Conservation (phyloP, 768 basidiomycete genomes). For the Kwoniella pini region DNA sequence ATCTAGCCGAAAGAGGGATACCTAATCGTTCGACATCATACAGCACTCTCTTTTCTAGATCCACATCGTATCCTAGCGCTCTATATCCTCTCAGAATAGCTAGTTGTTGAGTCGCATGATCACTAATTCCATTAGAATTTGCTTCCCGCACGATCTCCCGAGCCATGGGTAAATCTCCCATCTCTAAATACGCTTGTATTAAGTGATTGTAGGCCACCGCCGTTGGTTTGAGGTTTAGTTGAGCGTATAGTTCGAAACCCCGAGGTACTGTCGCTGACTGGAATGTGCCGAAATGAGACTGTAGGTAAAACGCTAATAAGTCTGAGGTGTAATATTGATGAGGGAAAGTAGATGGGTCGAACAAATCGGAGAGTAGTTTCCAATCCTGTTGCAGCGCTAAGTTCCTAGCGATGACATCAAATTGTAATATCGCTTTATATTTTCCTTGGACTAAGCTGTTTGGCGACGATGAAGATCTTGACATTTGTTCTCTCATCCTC, state of each 20-base stretch:
- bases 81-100: slow-evolving; percentile 29
- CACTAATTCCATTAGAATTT: background rate
- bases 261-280: slow-evolving; percentile 16
- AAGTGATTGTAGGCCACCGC: slow-evolving; percentile 17
- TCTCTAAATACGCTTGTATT: slow-evolving; percentile 20
- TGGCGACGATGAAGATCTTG: background rate
- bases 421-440: background rate
- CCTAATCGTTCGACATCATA: slow-evolving; percentile 17
- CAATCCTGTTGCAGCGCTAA: slow-evolving; percentile 3
- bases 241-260: slow-evolving; percentile 13
- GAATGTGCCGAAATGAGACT: slow-evolving; percentile 14
- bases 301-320: slow-evolving; percentile 13
- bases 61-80: slow-evolving; percentile 19
- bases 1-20: slow-evolving; percentile 8
- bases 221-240: slow-evolving; percentile 8
- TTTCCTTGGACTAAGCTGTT: no score
- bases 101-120: slow-evolving; percentile 22
- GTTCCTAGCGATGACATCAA: slow-evolving; percentile 3
- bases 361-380: slow-evolving; percentile 6
- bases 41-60: slow-evolving; percentile 26
- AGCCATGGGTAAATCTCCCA: slow-evolving; percentile 22
- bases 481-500: slow-evolving; percentile 5
- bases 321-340: slow-evolving; percentile 12
- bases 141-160: slow-evolving; percentile 8
- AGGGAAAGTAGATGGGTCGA: slow-evolving; percentile 15